These are phyloP conservation scores for Quercus dentata DNA, from an alignment of 306 rosid genomes.

Conservation along the genomic window DNA sequence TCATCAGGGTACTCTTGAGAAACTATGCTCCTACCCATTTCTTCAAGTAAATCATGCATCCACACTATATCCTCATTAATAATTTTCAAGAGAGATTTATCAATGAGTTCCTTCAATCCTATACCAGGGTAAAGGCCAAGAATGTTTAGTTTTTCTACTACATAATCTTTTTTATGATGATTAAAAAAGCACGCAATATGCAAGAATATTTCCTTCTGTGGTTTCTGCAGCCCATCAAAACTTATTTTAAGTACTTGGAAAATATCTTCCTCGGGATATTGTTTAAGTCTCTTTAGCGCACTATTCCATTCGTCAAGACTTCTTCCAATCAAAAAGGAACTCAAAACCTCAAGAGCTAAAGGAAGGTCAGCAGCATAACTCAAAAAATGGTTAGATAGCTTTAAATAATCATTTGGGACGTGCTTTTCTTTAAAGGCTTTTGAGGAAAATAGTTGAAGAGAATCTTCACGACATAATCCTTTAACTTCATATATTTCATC, in stretches of 20 bases:
- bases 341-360: too few species aligned
- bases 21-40: background rate
- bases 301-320: background rate
- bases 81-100: too few species aligned
- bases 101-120: too few species aligned
- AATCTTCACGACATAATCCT: background rate
- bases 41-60: too few species aligned
- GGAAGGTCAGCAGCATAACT: too few species aligned
- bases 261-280: background rate
- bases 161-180: too few species aligned
- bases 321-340: too few species aligned
- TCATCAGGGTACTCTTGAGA: background rate
- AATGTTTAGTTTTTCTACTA: too few species aligned
- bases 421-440: background rate
- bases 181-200: background rate
- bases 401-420: background rate
- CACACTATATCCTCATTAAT: too few species aligned
- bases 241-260: background rate
- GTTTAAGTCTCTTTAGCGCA: background rate
- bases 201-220: background rate
- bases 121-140: too few species aligned
- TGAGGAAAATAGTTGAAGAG: background rate
- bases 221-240: background rate
- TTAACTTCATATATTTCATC: too few species aligned
- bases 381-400: accelerated